Evolutionary conservation across 768 basidiomycete species (phyloP).

Genomic region (Tylopilus rubrobrunneus): DNA sequence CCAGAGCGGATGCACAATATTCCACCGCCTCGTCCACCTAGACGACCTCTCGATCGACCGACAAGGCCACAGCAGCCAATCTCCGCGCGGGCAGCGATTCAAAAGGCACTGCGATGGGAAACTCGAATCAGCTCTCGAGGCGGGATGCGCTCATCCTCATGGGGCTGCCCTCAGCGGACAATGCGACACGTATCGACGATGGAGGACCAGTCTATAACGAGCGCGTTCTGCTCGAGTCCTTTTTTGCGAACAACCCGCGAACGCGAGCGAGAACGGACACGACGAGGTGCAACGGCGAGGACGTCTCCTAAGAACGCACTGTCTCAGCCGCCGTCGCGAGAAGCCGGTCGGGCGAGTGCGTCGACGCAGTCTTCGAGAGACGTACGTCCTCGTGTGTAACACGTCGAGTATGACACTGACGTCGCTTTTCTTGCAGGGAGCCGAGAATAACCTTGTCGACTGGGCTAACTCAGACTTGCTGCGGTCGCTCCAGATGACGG

Average conservation of each 20-base stretch:
- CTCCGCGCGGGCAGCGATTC: conserved; percentile 78
- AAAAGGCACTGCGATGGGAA: conserved; percentile 83
- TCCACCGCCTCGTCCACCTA: no score
- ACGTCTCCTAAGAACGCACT: conserved; percentile 36
- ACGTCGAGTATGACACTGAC: not conserved
- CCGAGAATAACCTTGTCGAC: conserved; percentile 60
- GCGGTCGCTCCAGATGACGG: conserved; percentile 49
- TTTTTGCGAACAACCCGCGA: conserved; percentile 43
- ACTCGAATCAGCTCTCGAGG: conserved; percentile 75
- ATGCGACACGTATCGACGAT: conserved; percentile 17
- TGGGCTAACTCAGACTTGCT: conserved; percentile 92
- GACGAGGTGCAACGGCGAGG: conserved; percentile 9
- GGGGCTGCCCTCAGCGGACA: conserved; percentile 42
- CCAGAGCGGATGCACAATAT: no score
- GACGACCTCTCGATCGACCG: no score
- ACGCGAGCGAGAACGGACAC: conserved; percentile 13
- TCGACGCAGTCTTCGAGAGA: conserved; percentile 23
- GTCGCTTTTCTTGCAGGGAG: conserved; percentile 3
- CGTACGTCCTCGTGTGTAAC: conserved; percentile 2
- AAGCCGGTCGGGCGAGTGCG: conserved; percentile 45
- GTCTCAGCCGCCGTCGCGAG: conserved; percentile 66
- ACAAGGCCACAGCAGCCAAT: no score
- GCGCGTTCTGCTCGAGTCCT: conserved; percentile 49
- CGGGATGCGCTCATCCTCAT: conserved; percentile 78
- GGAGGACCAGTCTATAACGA: conserved; percentile 37